Conservation (phyloP, 2,329 filamentous ascomycete species). For the Trichophyton rubrum region DNA sequence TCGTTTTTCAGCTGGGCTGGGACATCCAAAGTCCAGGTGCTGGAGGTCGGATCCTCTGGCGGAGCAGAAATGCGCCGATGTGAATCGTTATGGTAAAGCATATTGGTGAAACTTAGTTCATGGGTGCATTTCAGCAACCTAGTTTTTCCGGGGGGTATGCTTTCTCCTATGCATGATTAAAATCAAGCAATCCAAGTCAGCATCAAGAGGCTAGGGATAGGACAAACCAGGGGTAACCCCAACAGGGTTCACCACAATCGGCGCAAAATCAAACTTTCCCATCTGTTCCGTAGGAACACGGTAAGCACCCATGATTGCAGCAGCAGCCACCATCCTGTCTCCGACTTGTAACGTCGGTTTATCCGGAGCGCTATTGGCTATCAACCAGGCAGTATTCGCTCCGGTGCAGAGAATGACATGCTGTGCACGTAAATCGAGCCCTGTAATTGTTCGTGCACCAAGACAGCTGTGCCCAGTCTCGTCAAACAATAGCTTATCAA, state of each 20-base stretch:
- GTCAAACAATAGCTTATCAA: conserved; percentile 26
- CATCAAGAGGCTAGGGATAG: background rate
- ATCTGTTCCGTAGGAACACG: conserved; percentile 5
- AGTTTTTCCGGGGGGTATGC: background rate
- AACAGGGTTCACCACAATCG: conserved; percentile 6
- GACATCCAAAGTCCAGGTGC: conserved; percentile 5
- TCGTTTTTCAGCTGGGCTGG: conserved; percentile 5
- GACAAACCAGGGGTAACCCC: conserved; percentile 4
- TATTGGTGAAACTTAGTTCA: conserved; percentile 8
- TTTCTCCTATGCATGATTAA: conserved; percentile 4
- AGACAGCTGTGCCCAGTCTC: conserved; percentile 24
- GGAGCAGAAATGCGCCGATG: conserved; percentile 5
- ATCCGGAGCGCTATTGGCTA: conserved; percentile 32
- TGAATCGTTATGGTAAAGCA: background rate
- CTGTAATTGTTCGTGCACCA: conserved; percentile 14
- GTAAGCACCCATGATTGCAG: conserved; percentile 5
- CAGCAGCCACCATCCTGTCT: conserved; percentile 32
- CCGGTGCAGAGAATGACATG: conserved; percentile 17
- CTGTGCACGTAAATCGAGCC: conserved; percentile 12
- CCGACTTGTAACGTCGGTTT: conserved; percentile 33
- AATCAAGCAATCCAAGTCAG: background rate
- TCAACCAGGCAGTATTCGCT: conserved; percentile 16
- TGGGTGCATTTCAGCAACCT: conserved; percentile 6
- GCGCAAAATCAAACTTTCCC: conserved; percentile 4
- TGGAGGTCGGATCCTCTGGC: background rate